phyloP scores from a whole-genome alignment of 768 basidiomycete genomes.

The Pholiota microspora region DNA sequence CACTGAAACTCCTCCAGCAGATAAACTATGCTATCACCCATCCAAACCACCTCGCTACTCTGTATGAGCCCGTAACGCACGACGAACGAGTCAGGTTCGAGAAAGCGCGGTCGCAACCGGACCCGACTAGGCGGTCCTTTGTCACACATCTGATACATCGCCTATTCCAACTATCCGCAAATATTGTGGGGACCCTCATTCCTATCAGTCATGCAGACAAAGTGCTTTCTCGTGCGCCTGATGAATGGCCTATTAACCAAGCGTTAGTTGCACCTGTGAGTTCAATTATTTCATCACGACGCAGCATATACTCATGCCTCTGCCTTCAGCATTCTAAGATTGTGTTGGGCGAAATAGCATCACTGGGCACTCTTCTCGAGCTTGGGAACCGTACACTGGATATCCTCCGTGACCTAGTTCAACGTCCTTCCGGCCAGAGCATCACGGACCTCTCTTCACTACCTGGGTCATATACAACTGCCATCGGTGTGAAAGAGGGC shows the following conservation, averaged over 20 bases:
- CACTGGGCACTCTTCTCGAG: constrained; percentile 86
- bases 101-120: constrained; percentile 55
- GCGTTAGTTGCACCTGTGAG: constrained; percentile 73
- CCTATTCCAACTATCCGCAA: constrained; percentile 68
- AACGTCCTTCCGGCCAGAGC: constrained; percentile 57
- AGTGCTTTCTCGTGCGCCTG: constrained; percentile 59
- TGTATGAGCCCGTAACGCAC: constrained; percentile 74
- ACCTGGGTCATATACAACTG: constrained; percentile 24
- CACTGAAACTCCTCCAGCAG: constrained; percentile 77
- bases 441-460: constrained; percentile 34
- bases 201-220: constrained; percentile 67
- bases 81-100: constrained; percentile 74
- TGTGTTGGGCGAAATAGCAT: constrained; percentile 77
- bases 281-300: constrained; percentile 12
- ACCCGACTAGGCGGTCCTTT: constrained; percentile 69
- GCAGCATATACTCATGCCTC: not conserved
- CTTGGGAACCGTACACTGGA: constrained; percentile 77
- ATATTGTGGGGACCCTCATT: constrained; percentile 67
- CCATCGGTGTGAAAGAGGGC: constrained; percentile 56
- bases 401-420: constrained; percentile 64
- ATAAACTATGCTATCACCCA: constrained; percentile 90
- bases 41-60: constrained; percentile 81
- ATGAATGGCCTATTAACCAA: constrained; percentile 71
- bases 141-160: constrained; percentile 70
- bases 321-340: constrained; percentile 75